phyloP scores from a whole-genome alignment of 2,329 filamentous ascomycete genomes.

The Fusarium avenaceum region DNA sequence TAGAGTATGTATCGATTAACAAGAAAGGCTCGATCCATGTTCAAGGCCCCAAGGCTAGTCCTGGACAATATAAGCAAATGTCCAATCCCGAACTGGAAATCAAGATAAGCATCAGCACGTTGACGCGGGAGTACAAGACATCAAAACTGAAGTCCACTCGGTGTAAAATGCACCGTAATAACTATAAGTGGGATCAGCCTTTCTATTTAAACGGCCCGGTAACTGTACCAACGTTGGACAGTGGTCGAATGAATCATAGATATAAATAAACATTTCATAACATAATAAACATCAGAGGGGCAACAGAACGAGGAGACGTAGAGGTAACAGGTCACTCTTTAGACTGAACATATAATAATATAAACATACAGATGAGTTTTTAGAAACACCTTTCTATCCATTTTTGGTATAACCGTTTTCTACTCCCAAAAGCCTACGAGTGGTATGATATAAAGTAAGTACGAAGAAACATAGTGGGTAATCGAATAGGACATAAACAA shows the following conservation, averaged over 20 bases:
- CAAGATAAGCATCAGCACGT: constrained; percentile 25
- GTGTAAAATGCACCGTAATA: constrained; percentile 6
- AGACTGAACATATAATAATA: constrained; percentile 9
- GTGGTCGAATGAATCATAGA: neutral
- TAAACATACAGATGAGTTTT: constrained; percentile 27
- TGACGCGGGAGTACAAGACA: neutral
- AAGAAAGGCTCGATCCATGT: constrained; percentile 4
- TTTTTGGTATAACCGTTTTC: constrained; percentile 51
- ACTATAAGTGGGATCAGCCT: constrained; percentile 5
- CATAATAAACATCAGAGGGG: neutral
- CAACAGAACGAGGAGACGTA: neutral
- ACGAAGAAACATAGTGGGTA: constrained; percentile 34
- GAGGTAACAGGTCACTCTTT: neutral
- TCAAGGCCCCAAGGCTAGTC: neutral
- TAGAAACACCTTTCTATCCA: constrained; percentile 49
- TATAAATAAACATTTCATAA: neutral
- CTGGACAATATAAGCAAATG: neutral
- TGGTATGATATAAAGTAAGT: constrained; percentile 45
- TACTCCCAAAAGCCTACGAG: constrained; percentile 48
- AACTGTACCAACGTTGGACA: constrained; percentile 8
- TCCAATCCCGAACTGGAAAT: constrained; percentile 9
- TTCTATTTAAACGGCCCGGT: constrained; percentile 6
- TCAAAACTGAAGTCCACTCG: constrained; percentile 9
- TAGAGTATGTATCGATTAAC: constrained; percentile 11
- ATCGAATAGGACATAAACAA: constrained; percentile 28